phyloP scores from a whole-genome alignment of 2,329 filamentous ascomycete genomes.

The Cordyceps sp. region DNA sequence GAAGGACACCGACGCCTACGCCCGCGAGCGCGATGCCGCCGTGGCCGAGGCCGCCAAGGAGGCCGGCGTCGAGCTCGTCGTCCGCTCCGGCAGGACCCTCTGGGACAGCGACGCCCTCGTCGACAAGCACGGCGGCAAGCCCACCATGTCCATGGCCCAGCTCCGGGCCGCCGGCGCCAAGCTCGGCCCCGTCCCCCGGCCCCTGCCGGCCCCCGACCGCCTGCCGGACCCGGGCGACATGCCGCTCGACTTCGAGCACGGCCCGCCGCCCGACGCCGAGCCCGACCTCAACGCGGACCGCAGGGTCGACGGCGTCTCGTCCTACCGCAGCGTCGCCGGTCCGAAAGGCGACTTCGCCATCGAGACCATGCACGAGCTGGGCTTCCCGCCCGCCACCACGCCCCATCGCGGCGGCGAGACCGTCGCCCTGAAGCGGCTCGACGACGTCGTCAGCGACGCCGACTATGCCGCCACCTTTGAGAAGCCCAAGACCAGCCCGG shows the following conservation, averaged over 20 bases:
- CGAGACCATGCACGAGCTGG: constrained; percentile 56
- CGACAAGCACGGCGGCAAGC: constrained; percentile 45
- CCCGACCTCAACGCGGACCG: constrained; percentile 45
- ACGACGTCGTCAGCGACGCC: constrained; percentile 41
- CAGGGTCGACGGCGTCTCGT: constrained; percentile 34
- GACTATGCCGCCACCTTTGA: constrained; percentile 58
- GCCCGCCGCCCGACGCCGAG: constrained; percentile 24
- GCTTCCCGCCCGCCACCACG: constrained; percentile 46
- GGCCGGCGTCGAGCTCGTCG: constrained; percentile 52
- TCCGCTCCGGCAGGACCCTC: constrained; percentile 47
- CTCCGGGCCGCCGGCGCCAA: constrained; percentile 46
- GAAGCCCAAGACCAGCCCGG: constrained; percentile 61
- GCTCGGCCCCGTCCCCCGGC: constrained; percentile 42
- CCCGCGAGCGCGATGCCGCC: constrained; percentile 41
- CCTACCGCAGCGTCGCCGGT: constrained; percentile 45
- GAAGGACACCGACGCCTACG: constrained; percentile 63
- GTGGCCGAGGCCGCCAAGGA: constrained; percentile 42
- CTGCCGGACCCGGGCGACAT: constrained; percentile 51
- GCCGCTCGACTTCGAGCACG: constrained; percentile 39
- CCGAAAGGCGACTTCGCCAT: constrained; percentile 52
- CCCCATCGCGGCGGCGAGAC: constrained; percentile 57
- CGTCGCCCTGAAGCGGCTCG: constrained; percentile 39
- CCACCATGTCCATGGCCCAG: constrained; percentile 59
- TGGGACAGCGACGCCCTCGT: constrained; percentile 61
- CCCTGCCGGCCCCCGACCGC: constrained; percentile 38